Base-by-base conservation (phyloP, 2,329 filamentous ascomycete species). In the Leptographium lundbergii region DNA sequence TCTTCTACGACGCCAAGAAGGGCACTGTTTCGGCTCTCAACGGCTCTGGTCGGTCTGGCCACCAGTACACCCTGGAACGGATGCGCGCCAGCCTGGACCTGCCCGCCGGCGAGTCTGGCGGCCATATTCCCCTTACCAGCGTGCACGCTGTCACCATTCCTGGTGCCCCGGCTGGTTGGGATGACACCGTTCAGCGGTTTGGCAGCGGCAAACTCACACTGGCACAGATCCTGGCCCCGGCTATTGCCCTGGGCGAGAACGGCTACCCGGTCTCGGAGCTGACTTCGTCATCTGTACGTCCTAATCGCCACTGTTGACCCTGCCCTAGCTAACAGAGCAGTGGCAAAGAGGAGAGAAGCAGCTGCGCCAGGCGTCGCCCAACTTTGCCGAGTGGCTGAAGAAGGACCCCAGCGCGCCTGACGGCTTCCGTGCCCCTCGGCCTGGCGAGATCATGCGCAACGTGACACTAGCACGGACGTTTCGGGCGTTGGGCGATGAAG, bases 81-180 rank as follows among this genome's bases (percentile, higher is more conserved):
- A 79, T 95, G 58, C 81, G 88, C 27, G 78, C 79, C 59, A 85
- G 87, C 63, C 76, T 97, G 27, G 83, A 82, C 0, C 67, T 94
- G 17, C 75, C 78, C 1, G 78, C 82, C 9, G 82, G 79, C 14
- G 72, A 81, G 36, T 9, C 36, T 4, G 48, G n/a, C 6, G 62
- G 60, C 60, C 11, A 42, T 19, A 65, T 65, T 47, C 91, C 91
- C 19, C 82, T 87, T 74, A 72, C 74, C 39, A 92, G 86, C 67
- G 85, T 89, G 17, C 88, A 95, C 68, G 80, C 91, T 11, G 89
- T 90, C 1, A 96, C 91, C 1, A 86, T 94, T 0, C 94, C 94
- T 0, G 94, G 94, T 6, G 91, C 94, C 1, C 84, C 94, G 0
- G 94, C 91, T 0, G 94, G 92, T 0, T 99, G 94, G 94, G 85